These are phyloP conservation scores for Candida tallmaniae DNA, from an alignment of 805 yeast genomes.

Conservation along the genomic window DNA sequence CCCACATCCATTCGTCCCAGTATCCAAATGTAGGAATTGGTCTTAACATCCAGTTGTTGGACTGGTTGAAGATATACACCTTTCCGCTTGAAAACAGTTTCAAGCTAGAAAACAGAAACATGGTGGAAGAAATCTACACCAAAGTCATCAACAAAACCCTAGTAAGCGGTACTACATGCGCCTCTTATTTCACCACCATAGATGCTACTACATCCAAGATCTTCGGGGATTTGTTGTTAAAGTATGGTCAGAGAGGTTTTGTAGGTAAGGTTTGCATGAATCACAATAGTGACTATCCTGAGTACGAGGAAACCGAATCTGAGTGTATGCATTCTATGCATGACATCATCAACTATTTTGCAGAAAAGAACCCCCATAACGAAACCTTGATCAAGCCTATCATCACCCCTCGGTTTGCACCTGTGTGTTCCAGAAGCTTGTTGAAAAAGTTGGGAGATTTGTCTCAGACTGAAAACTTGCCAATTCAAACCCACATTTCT, in stretches of 20 bases:
- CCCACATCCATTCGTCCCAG: slow-evolving; percentile 45
- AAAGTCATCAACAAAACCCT: slow-evolving; percentile 69
- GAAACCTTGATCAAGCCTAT: slow-evolving; percentile 61
- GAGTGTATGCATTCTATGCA: slow-evolving; percentile 53
- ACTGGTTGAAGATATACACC: slow-evolving; percentile 86
- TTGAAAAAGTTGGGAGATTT: slow-evolving; percentile 61
- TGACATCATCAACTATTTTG: slow-evolving; percentile 54
- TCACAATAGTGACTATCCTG: slow-evolving; percentile 59
- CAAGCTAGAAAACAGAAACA: slow-evolving; percentile 34
- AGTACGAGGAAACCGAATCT: slow-evolving; percentile 58
- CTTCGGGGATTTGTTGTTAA: slow-evolving; percentile 66
- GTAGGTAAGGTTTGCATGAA: slow-evolving; percentile 96
- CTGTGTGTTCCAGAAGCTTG: slow-evolving; percentile 67
- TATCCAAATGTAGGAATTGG: slow-evolving; percentile 55
- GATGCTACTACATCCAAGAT: slow-evolving; percentile 71
- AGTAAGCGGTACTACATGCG: slow-evolving; percentile 83
- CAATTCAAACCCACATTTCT: slow-evolving; percentile 86
- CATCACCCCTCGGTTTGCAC: slow-evolving; percentile 92
- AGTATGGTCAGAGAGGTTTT: slow-evolving; percentile 78
- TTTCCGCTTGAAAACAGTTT: slow-evolving; percentile 82
- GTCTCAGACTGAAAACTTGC: slow-evolving; percentile 45
- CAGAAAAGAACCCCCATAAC: slow-evolving; percentile 47
- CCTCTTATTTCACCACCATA: slow-evolving; percentile 86
- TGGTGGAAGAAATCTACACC: slow-evolving; percentile 61
- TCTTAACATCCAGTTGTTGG: slow-evolving; percentile 76